Base-by-base conservation (phyloP, 441 rosid species). In the Croton setiger region DNA sequence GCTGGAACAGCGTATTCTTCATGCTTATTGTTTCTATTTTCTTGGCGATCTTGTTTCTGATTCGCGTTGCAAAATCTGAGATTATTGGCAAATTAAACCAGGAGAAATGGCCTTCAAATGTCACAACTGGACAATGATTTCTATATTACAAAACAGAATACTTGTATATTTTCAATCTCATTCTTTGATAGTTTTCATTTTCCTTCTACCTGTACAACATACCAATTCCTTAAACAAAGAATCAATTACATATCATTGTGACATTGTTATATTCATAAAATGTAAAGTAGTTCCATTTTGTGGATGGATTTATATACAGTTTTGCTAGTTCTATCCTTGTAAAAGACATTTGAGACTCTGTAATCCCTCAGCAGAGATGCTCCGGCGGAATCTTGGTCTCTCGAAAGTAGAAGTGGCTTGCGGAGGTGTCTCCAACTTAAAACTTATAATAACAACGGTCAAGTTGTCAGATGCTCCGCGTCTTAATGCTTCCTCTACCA, bases 1-100 rank as follows among this genome's bases (percentile, higher is more conserved):
- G 97, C 45, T 90, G 98, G 97, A 88, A 91, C 74, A 76, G 86
- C 74, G 98, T 93, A 3, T 93, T 93, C 21, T 59, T 79, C 13
- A 91, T 91, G 97, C 97, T 93, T 62, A 85, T 87, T 67, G 60
- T 72, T 63, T 78, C 97, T 4, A 79, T 86, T 31, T 82, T 75
- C 60, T 83, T 79, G 7, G 97, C 95, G 0, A 72, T 80, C 39
- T 58, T 88, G 68, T 85, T 81, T 79, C 83, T 93, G 86, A 68
- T 87, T 75, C 83, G 84, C 54, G 73, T 89, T 70, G 97, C 80
- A 1, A 89, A 66, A 72, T 61, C 71, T 31, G 98, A 93, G 84
- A 85, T 89, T 60, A 80, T 48, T 74, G 74, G 63, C 64, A 83
- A 76, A 69, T 47, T 77, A 77, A 78, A 67, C 1, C 76, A 74